Base-by-base conservation (phyloP, 306 rosid genomes). In the Trifolium pratense region DNA sequence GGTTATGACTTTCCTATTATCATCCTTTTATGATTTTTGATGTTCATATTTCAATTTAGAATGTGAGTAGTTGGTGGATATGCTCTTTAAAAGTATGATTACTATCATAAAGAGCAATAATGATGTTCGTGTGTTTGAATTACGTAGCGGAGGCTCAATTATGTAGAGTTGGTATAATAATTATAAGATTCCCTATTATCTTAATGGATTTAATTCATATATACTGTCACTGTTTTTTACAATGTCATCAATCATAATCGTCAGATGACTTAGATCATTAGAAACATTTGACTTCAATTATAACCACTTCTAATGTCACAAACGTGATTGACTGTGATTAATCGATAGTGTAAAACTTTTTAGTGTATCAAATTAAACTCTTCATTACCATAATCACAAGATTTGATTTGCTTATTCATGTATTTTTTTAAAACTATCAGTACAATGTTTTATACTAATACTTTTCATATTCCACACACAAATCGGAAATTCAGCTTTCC, bases 401-500 rank as follows among this genome's bases (percentile, higher is more conserved):
- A 66, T 75, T 75, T 29, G 16, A 5, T 37, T 23, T 49, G 31
- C 56, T 14, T 51, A 9, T 52, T 34, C 52, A 48, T 2, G 0
- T 34, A 62, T 23, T 39, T 53, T 53, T 45, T 20, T 23, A 64
- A 55, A 64, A 32, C 56, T 15, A 49, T 34, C 25, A 68, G 25
- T 45, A 45, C 57, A 7, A 26, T 68, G 43, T 31, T 75, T 62
- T 68, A 13, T 31, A 51, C 79, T 70, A 62, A 78, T 25, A 53
- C 14, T 71, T 64, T 53, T 49, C 26, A 12, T 74, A 70, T 70
- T 14, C 51, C 43, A 56, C 73, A 76, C 73, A 18, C 13, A 65
- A 37, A 15, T 55, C 36, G 31, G 66, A 56, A 80, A 71, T 79
- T 79, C 93, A 95, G 99, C 86, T 95, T 95, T 75, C 99, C 99